Percentiles rank a stretch among this genome's conserved stretches.
phyloP scores from a whole-genome alignment of 140 eudicot genomes.

The Flaveria floridana region DNA sequence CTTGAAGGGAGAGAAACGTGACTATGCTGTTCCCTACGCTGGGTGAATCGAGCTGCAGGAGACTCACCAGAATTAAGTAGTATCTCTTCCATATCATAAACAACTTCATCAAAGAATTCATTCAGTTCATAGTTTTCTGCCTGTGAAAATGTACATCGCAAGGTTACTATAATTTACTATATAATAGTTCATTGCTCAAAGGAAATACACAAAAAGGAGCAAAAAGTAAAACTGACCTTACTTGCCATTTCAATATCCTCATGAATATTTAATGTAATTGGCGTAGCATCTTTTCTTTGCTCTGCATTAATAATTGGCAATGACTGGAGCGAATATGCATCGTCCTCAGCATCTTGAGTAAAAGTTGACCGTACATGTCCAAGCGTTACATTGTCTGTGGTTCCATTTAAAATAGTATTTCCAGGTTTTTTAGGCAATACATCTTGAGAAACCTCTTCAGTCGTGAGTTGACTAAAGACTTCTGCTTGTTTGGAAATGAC shows the following conservation, averaged over 20 bases:
- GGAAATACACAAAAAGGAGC: neutral
- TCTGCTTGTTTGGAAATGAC: slow-evolving; percentile 35
- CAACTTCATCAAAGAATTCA: slow-evolving; percentile 68
- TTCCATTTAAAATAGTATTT: slow-evolving; percentile 18
- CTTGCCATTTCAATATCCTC: slow-evolving; percentile 45
- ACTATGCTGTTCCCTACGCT: slow-evolving; percentile 33
- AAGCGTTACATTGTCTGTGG: slow-evolving; percentile 22
- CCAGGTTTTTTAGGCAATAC: slow-evolving; percentile 20
- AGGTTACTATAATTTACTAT: slow-evolving; percentile 11
- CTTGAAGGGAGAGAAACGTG: slow-evolving; percentile 55
- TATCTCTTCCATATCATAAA: slow-evolving; percentile 91
- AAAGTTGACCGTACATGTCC: slow-evolving; percentile 36
- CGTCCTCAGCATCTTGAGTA: slow-evolving; percentile 41
- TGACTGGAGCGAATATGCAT: slow-evolving; percentile 33
- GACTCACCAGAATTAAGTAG: slow-evolving; percentile 67
- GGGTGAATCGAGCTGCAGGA: slow-evolving; percentile 50
- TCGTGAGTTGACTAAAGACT: slow-evolving; percentile 35
- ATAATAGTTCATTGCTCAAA: neutral
- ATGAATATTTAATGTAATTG: slow-evolving; percentile 28
- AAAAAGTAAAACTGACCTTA: slow-evolving; percentile 42
- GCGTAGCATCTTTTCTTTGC: slow-evolving; percentile 27
- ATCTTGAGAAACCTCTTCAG: slow-evolving; percentile 32
- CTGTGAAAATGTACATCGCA: slow-evolving; percentile 43
- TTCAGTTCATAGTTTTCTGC: slow-evolving; percentile 47
- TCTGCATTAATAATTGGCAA: slow-evolving; percentile 34